Base-by-base conservation (phyloP, 2,329 filamentous ascomycete genomes). In the Cryphonectria carpinicola region DNA sequence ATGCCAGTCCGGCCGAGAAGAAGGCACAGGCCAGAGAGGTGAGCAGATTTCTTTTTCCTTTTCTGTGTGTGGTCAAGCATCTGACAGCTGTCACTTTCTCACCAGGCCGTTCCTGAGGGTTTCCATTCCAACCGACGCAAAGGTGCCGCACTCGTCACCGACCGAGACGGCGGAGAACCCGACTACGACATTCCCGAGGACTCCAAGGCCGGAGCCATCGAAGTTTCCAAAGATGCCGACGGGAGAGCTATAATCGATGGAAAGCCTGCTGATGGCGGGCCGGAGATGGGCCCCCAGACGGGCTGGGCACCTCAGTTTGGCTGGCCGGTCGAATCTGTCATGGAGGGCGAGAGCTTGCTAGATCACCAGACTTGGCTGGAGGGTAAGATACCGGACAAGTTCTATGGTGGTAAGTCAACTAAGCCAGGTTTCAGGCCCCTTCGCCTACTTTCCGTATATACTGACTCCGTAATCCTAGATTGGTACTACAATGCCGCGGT, bases 401-500 rank as follows among this genome's bases (percentile, higher is more conserved):
- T 97, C 80, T 99, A 93, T 79, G 96, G 96, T 79, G 93, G 92
- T 93, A 82, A 76, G 86, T 75, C 65, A 58, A 60, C n/a, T 19
- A 39, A 17, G 13, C 28, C 56, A 62, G 11, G 41, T 39, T 13
- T 32, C 52, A 35, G 19, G 1, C 28, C 65, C 39, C 28, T 17
- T 61, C 28, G 17, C 65, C 19, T 43, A 61, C 22, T 19, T 19
- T 13, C 10, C 41, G 25, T 56, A 3, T 56, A 3, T 43, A 43
- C 66, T 68, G 46, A 68, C 63, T 54, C 2, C 43, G 32, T 49
- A 17, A 28, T 71, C 66, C 74, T 54, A 93, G 94, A 98, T 80
- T 99, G 96, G 96, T 99, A 98, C 81, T 95, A 99, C 81, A 99
- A 99, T 80, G 90, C 95, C 3, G 96, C 86, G n/a, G 84, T 99